Evolutionary conservation across 371 early-diverging fungal species (phyloP).

Genomic region (Circinella umbellata): DNA sequence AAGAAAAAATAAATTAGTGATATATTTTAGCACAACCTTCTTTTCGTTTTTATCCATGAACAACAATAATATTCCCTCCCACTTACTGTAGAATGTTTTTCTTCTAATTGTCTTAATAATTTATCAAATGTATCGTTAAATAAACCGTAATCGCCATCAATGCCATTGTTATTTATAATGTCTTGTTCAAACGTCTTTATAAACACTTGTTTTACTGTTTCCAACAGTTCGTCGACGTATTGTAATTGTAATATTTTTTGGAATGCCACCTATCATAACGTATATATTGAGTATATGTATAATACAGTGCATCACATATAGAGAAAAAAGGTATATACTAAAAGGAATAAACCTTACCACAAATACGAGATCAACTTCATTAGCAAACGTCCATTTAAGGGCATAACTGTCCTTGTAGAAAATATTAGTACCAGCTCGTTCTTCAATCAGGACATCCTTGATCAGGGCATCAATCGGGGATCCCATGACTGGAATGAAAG

Average conservation of each 20-base stretch:
- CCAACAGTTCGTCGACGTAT: constrained; percentile 87
- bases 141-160: constrained; percentile 29
- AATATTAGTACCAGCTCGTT: constrained; percentile 65
- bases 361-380: constrained; percentile 87
- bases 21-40: too few species aligned
- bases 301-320: neutral
- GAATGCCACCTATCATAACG: constrained; percentile 74
- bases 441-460: constrained; percentile 80
- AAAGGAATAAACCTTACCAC: constrained; percentile 56
- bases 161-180: constrained; percentile 19
- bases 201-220: constrained; percentile 62
- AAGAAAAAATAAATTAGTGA: too few species aligned
- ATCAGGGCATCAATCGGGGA: constrained; percentile 79
- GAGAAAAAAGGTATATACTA: constrained; percentile 9
- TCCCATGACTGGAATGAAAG: constrained; percentile 58
- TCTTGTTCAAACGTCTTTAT: constrained; percentile 26
- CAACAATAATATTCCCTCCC: too few species aligned
- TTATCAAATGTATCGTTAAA: constrained; percentile 52
- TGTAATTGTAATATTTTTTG: constrained; percentile 87
- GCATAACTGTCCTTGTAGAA: constrained; percentile 70
- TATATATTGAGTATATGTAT: neutral
- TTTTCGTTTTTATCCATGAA: too few species aligned
- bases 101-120: constrained; percentile 46
- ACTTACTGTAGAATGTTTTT: constrained; percentile 34
- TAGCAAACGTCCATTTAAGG: constrained; percentile 85